phyloP scores from a whole-genome alignment of 2,329 filamentous ascomycete species.

The Bipolaris zeicola region DNA sequence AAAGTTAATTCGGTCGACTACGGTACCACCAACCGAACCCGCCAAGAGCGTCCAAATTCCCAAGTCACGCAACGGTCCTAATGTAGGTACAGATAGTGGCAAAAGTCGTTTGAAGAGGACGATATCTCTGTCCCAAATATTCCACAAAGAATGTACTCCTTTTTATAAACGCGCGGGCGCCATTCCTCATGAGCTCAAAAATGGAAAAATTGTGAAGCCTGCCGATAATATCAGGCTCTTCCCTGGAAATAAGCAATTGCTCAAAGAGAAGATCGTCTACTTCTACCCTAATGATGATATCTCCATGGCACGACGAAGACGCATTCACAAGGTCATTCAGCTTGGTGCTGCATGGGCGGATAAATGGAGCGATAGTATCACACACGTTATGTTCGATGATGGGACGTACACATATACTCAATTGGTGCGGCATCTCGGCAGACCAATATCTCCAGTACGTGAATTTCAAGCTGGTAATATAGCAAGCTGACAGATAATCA shows the following conservation, averaged over 20 bases:
- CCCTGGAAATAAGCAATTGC: constrained; percentile 41
- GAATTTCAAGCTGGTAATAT: not conserved
- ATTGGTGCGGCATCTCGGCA: constrained; percentile 62
- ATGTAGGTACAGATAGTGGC: constrained; percentile 1
- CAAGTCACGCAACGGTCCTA: constrained; percentile 8
- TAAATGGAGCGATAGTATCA: constrained; percentile 62
- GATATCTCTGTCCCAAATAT: constrained; percentile 28
- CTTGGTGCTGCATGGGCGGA: constrained; percentile 73
- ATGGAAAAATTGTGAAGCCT: constrained; percentile 35
- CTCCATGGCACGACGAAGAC: constrained; percentile 67
- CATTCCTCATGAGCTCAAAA: constrained; percentile 39
- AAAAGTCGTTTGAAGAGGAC: constrained; percentile 27
- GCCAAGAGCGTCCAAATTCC: constrained; percentile 22
- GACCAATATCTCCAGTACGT: constrained; percentile 21
- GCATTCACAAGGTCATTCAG: constrained; percentile 72
- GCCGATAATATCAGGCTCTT: constrained; percentile 40
- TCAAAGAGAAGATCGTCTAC: constrained; percentile 49
- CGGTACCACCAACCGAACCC: constrained; percentile 21
- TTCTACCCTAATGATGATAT: constrained; percentile 84
- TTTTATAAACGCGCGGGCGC: constrained; percentile 38
- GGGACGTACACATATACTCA: constrained; percentile 64
- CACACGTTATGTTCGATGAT: constrained; percentile 81
- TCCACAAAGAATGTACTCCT: constrained; percentile 18
- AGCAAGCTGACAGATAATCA: constrained; percentile 26
- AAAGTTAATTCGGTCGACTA: constrained; percentile 23